Evolutionary conservation across 805 yeast species (phyloP), one percentile per base, ranked within the genome.

Genomic region (Yarrowia sp.): DNA sequence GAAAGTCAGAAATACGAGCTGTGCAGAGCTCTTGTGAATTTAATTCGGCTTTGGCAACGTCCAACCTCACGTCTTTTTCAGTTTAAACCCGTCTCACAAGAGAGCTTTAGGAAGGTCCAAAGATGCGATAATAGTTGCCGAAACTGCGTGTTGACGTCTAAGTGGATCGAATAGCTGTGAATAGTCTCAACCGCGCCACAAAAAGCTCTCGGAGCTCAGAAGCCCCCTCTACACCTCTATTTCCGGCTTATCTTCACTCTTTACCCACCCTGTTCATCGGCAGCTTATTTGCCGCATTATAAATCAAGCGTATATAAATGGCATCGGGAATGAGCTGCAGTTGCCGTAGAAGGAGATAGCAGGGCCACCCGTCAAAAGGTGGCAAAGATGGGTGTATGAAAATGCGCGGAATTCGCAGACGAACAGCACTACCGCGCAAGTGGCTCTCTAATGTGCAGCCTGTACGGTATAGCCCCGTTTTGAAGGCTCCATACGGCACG

Each of bases 271-370:
- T 20, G 44, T 13, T 38, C 60, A 38, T 47, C 52, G 38, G 38
- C 60, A 20, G 44, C 60, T 53, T 47, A 47, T 47, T 47, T 47
- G 52, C 52, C 60, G 60, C 38, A 53, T 38, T 36, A 50, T 33
- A 19, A 19, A 34, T 34, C 56, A 34, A 30, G 52, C 8, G 30
- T 19, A 17, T 19, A 30, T 34, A 33, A 15, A 33, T 2, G 24
- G 24, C 56, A 34, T 24, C 56, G 42, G 55, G n/a, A 49, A 24
- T 14, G 13, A 36, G 10, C 34, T 24, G 17, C 34, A 33, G 39
- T 33, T 49, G 20, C 55, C 55, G 55, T n/a, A 2, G 19, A 2
- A 15, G 49, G 49, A 5, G 9, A 40, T 17, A 5, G 39, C 40
- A 49, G 30, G 3, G 39, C 55, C 55, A 49, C 55, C 55, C 55